Evolutionary conservation across 768 basidiomycete genomes (phyloP), one percentile per base, ranked within the genome.

Genomic region (Rhodotorula paludigena): DNA sequence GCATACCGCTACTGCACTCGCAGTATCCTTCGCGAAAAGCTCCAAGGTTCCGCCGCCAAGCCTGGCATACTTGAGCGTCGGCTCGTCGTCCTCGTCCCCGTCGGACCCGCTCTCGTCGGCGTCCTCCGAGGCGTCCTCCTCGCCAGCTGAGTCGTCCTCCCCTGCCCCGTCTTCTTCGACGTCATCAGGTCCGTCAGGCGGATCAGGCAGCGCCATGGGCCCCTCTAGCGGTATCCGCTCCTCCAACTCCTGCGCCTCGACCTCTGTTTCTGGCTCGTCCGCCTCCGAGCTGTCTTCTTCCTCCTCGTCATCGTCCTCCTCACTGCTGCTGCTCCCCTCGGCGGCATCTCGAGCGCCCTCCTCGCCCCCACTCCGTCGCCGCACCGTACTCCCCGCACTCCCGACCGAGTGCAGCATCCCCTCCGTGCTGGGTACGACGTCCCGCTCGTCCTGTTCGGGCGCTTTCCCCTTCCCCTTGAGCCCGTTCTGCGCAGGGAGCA

Each of bases 11-110:
- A 97, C 80, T 9, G 91, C 85, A 45, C 92, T 93, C 3, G 88
- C 90, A 20, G 90, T 87, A 75, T 96, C 94, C 77, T 89, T 93
- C 80, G 85, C 86, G 61, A 97, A 83, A 36, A 96, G 79, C 73
- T 90, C 89, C 8, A 85, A 84, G 36, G 89, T 80, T 0, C 83
- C 79, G 3, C 90, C 89, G 32, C 83, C 83, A 60, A 96, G 83
- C 51, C 88, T 85, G 72, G 89, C 86, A 76, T 97, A 98, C 77
- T 97, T 98, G 74, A 98, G 82, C 0, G 88, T 84, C 42, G 89
- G 92, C 80, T 92, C 92, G 0, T 87, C 87, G 0, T 86, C 86
- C 0, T 85, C 86, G 0, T 83, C 83, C 0, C 85, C 85, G 0
- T 84, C 84, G 0, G 83, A 83, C 0, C 82, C 83, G 0, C 83